These are phyloP conservation scores for Fusarium lyarnte DNA, from an alignment of 2,329 filamentous ascomycete species.

Conservation along the genomic window DNA sequence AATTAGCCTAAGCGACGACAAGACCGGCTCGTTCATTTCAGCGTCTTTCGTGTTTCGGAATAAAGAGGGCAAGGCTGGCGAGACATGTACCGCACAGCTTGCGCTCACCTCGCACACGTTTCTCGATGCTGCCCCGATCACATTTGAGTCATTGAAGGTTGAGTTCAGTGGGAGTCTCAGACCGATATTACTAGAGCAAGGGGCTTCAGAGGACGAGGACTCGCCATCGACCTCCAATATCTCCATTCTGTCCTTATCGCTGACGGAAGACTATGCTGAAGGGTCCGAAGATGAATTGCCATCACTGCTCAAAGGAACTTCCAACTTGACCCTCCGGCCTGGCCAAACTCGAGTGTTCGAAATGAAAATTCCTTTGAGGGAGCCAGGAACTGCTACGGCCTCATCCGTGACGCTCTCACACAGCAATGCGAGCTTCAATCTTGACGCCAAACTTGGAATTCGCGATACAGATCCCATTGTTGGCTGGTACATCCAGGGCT, in stretches of 20 bases:
- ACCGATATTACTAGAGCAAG: constrained; percentile 62
- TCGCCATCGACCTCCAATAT: constrained; percentile 1
- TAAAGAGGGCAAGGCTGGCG: constrained; percentile 69
- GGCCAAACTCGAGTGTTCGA: constrained; percentile 76
- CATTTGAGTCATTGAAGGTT: constrained; percentile 61
- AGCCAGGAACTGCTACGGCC: constrained; percentile 80
- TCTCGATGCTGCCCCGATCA: constrained; percentile 60
- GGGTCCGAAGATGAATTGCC: constrained; percentile 44
- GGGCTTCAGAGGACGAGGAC: constrained; percentile 22
- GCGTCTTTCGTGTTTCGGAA: constrained; percentile 67
- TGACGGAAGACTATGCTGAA: constrained; percentile 46
- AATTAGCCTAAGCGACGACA: constrained; percentile 61
- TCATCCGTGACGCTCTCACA: constrained; percentile 70
- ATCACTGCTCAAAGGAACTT: constrained; percentile 60
- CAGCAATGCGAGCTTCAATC: constrained; percentile 70
- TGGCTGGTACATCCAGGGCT: constrained; percentile 61
- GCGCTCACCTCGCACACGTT: constrained; percentile 66
- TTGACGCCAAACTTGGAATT: constrained; percentile 72
- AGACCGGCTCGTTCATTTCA: constrained; percentile 63
- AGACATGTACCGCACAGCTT: constrained; percentile 67
- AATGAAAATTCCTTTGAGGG: constrained; percentile 77
- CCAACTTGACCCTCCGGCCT: constrained; percentile 72
- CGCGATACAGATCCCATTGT: constrained; percentile 53
- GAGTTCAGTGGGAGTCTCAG: constrained; percentile 68
- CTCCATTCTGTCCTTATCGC: constrained; percentile 41